phyloP scores from a whole-genome alignment of 1,284 basidiomycete species.

The Ustilago curta region DNA sequence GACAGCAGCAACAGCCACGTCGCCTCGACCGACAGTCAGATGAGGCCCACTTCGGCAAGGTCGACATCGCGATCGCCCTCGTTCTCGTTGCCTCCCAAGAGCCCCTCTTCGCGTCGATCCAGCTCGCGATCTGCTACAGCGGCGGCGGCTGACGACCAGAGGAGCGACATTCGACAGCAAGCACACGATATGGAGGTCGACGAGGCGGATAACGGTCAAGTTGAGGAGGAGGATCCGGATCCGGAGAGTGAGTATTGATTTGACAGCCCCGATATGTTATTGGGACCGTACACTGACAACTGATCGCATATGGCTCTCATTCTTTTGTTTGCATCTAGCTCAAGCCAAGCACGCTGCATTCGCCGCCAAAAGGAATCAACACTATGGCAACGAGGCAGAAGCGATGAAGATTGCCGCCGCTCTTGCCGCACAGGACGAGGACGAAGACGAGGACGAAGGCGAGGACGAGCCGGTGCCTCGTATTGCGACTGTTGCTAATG shows the following conservation, averaged over 20 bases:
- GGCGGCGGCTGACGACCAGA: slow-evolving; percentile 40
- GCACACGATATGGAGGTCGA: slow-evolving; percentile 49
- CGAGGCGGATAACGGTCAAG: slow-evolving; percentile 38
- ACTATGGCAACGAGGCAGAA: slow-evolving; percentile 68
- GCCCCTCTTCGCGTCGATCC: slow-evolving; percentile 49
- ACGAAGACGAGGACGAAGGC: slow-evolving; percentile 61
- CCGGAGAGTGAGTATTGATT: slow-evolving; percentile 32
- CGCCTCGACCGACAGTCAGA: background rate
- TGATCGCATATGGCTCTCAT: background rate
- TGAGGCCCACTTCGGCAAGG: slow-evolving; percentile 20
- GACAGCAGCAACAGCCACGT: background rate
- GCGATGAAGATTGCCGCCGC: slow-evolving; percentile 64
- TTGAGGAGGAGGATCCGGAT: slow-evolving; percentile 59
- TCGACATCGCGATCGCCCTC: slow-evolving; percentile 48
- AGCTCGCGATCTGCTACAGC: slow-evolving; percentile 52
- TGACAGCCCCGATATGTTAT: too few species aligned
- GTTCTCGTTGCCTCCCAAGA: slow-evolving; percentile 58
- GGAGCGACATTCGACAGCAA: slow-evolving; percentile 53
- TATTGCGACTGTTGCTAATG: slow-evolving; percentile 26
- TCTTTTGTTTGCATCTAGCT: background rate
- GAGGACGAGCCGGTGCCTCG: slow-evolving; percentile 38
- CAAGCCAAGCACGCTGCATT: slow-evolving; percentile 64
- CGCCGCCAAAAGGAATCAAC: slow-evolving; percentile 64
- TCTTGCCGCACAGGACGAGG: slow-evolving; percentile 60
- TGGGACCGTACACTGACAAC: slow-evolving; percentile 5